Base-by-base conservation (phyloP, 2,329 filamentous ascomycete species). In the Paraconiothyrium sp. region DNA sequence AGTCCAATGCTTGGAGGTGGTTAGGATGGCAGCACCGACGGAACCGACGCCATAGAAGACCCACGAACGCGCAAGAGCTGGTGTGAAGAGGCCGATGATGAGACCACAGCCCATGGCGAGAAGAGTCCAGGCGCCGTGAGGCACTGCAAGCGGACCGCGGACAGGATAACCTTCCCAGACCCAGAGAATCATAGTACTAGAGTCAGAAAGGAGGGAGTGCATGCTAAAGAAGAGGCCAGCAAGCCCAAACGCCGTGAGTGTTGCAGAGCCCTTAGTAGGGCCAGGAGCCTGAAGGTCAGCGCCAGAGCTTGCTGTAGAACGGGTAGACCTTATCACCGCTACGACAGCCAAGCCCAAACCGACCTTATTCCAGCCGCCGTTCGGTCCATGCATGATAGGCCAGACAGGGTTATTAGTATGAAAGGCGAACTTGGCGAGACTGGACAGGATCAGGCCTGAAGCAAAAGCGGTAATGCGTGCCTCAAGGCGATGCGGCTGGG, bases 141-240 rank as follows among this genome's bases (percentile, higher is more conserved):
- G 93, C 51, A 90, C 93, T 63, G 93, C 88, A 54, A 95, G 88
- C 2, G 95, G 95, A 7, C 95, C 95, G 54, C 91, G 89, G 44
- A 98, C 88, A 14, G 95, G 95, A 72, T 92, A 99, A 7, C 95
- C 95, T 70, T 97, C 93, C 95, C 95, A 99, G 2, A 93, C 93
- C 95, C 95, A 99, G 16, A 94, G 85, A 60, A 98, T 97, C 93
- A 99, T 98, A 57, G 95, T 99, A 82, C 95, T 98, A 0, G 94
- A 97, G 76, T 99, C 95, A 0, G 95, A 97, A 11, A 99, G 86
- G 10, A 99, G 84, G 1, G 94, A 97, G 76, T 98, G 95, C 73
- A 98, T 85, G 5, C 87, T 92, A 73, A 99, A 99, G 74, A 97
- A 85, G 8, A 97, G 79, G 34, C 93, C 94, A 27, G 88, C 93